These are phyloP conservation scores for Mucor irregularis DNA, from an alignment of 371 early-diverging fungal genomes.

Conservation along the genomic window DNA sequence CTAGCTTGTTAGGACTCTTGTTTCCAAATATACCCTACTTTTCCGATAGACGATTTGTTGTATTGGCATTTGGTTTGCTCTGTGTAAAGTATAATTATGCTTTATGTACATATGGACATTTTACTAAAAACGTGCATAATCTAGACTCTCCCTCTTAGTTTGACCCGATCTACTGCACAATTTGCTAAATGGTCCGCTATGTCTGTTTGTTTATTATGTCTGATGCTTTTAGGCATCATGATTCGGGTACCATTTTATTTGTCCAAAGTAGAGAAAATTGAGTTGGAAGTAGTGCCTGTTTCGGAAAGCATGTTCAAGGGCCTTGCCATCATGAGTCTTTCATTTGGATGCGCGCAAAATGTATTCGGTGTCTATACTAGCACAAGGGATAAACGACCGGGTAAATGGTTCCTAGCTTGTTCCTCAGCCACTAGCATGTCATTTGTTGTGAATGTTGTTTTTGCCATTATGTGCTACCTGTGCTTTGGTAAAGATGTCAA, in stretches of 20 bases:
- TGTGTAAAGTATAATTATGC: constrained; percentile 22
- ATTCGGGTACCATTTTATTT: constrained; percentile 50
- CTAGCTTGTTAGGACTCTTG: constrained; percentile 32
- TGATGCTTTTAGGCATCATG: constrained; percentile 44
- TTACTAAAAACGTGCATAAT: not conserved
- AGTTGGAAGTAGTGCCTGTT: constrained; percentile 34
- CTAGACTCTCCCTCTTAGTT: constrained; percentile 48
- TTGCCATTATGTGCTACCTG: constrained; percentile 54
- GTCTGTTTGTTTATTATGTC: constrained; percentile 43
- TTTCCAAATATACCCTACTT: constrained; percentile 18
- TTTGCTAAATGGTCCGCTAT: constrained; percentile 49
- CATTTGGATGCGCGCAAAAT: constrained; percentile 56
- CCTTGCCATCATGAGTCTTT: constrained; percentile 53
- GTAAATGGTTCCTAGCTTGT: constrained; percentile 42
- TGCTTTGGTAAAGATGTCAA: constrained; percentile 53
- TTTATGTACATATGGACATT: not conserved
- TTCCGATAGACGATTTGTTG: constrained; percentile 29
- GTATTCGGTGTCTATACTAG: constrained; percentile 50
- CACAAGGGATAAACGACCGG: constrained; percentile 33
- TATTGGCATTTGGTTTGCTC: constrained; percentile 39
- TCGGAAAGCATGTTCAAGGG: constrained; percentile 32
- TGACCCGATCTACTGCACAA: constrained; percentile 52
- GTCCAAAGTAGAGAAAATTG: constrained; percentile 29
- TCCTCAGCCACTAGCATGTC: constrained; percentile 37
- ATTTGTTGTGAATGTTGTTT: constrained; percentile 48